These are phyloP conservation scores for Chlorella ohadii DNA, from an alignment of 139 green algal genomes.

Conservation along the genomic window DNA sequence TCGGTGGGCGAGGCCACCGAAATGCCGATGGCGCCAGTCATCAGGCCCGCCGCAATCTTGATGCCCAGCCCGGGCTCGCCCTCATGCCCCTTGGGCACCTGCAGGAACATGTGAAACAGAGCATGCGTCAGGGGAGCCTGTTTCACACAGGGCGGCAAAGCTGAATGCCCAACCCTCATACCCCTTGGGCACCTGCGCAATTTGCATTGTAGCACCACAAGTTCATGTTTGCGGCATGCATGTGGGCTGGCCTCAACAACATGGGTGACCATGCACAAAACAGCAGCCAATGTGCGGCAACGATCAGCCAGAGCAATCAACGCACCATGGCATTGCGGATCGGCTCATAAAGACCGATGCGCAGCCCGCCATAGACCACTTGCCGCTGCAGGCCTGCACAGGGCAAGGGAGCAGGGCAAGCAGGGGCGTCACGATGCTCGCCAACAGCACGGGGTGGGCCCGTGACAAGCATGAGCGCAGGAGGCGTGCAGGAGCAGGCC, in stretches of 20 bases:
- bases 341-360: conserved; percentile 98
- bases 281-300: background rate
- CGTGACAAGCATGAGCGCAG: too few species aligned
- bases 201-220: too few species aligned
- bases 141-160: too few species aligned
- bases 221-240: too few species aligned
- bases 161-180: too few species aligned
- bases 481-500: too few species aligned
- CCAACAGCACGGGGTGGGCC: too few species aligned
- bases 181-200: background rate
- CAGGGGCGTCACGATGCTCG: background rate
- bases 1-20: conserved; percentile 92
- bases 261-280: background rate
- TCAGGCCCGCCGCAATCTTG: conserved; percentile 95
- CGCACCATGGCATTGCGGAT: conserved; percentile 71
- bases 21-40: conserved; percentile 92
- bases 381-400: conserved; percentile 93
- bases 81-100: conserved; percentile 82
- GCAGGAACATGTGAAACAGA: too few species aligned
- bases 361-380: conserved; percentile 93
- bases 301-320: background rate
- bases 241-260: too few species aligned
- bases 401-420: background rate
- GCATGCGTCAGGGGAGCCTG: too few species aligned
- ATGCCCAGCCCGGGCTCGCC: conserved; percentile 84